Evolutionary conservation across 1,139 yeast genomes (phyloP).

Genomic region (Saccharomyces hybrid): DNA sequence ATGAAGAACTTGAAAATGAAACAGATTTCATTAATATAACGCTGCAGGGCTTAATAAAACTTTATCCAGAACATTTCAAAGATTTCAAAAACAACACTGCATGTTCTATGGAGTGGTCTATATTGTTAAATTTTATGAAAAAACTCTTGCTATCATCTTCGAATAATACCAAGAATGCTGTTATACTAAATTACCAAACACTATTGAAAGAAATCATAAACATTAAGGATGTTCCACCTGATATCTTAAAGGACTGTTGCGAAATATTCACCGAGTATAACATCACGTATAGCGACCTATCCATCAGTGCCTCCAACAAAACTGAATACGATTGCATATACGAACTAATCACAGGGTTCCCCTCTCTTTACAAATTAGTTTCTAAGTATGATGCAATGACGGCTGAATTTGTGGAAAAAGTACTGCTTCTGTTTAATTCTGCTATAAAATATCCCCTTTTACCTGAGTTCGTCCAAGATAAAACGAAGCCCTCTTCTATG

Average conservation of each 20-base stretch:
- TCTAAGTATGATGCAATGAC: slow-evolving; percentile 18
- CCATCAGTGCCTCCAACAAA: slow-evolving; percentile 32
- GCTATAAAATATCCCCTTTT: slow-evolving; percentile 63
- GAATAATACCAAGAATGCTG: slow-evolving; percentile 39
- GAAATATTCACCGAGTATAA: slow-evolving; percentile 57
- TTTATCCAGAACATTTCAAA: slow-evolving; percentile 27
- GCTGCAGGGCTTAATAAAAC: slow-evolving; percentile 30
- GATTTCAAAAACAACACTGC: slow-evolving; percentile 9
- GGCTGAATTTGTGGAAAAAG: slow-evolving; percentile 36
- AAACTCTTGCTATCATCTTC: slow-evolving; percentile 34
- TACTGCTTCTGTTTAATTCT: slow-evolving; percentile 45
- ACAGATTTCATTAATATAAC: slow-evolving; percentile 26
- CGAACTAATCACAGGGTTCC: slow-evolving; percentile 46
- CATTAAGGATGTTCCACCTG: slow-evolving; percentile 35
- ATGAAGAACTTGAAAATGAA: slow-evolving; percentile 20
- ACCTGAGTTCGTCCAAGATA: slow-evolving; percentile 43
- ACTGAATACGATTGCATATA: slow-evolving; percentile 51
- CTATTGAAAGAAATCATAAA: slow-evolving; percentile 42
- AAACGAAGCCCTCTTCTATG: slow-evolving; percentile 43
- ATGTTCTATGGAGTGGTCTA: slow-evolving; percentile 20
- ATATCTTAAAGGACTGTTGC: slow-evolving; percentile 41
- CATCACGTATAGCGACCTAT: slow-evolving; percentile 50
- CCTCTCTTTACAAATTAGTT: slow-evolving; percentile 37
- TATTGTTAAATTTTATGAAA: slow-evolving; percentile 18
- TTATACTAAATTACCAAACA: slow-evolving; percentile 43